Evolutionary conservation across 164 flowering plant genomes (phyloP).

Genomic region (Santalum album): DNA sequence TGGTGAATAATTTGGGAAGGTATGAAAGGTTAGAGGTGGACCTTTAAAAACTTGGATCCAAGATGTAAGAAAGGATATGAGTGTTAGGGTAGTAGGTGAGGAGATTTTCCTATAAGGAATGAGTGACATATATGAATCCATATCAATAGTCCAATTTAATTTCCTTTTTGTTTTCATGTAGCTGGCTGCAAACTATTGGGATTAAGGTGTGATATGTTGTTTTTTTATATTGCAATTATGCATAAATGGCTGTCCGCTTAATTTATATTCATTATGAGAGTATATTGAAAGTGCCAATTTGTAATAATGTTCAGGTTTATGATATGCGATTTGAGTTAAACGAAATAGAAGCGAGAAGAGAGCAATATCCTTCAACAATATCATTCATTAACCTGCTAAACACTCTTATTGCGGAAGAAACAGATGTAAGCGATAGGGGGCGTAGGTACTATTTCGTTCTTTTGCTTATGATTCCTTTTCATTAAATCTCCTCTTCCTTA

Average conservation of each 20-base stretch:
- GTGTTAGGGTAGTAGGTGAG: too few species aligned
- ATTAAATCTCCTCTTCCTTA: neutral
- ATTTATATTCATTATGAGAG: neutral
- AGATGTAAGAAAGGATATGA: too few species aligned
- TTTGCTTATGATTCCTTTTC: neutral
- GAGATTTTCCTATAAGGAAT: too few species aligned
- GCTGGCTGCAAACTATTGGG: too few species aligned
- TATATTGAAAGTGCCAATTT: conserved; percentile 3
- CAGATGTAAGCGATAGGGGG: conserved; percentile 82
- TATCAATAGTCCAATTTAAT: too few species aligned
- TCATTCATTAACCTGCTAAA: conserved; percentile 90
- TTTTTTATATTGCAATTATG: neutral
- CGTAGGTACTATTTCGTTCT: conserved; percentile 47
- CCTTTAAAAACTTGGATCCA: too few species aligned
- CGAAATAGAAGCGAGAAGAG: conserved; percentile 92
- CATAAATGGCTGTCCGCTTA: neutral
- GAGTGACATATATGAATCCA: too few species aligned
- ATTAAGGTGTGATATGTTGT: too few species aligned
- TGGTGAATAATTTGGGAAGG: too few species aligned
- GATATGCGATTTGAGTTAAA: conserved; percentile 96
- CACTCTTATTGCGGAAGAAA: conserved; percentile 77
- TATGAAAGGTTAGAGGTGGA: too few species aligned
- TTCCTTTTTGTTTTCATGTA: too few species aligned
- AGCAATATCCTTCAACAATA: conserved; percentile 89
- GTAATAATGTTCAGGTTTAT: conserved; percentile 61